A percentile compares a stretch with the other conserved stretches of the same genome.
Evolutionary conservation across 768 basidiomycete species (phyloP).

Genomic region (Cubamyces sp.): DNA sequence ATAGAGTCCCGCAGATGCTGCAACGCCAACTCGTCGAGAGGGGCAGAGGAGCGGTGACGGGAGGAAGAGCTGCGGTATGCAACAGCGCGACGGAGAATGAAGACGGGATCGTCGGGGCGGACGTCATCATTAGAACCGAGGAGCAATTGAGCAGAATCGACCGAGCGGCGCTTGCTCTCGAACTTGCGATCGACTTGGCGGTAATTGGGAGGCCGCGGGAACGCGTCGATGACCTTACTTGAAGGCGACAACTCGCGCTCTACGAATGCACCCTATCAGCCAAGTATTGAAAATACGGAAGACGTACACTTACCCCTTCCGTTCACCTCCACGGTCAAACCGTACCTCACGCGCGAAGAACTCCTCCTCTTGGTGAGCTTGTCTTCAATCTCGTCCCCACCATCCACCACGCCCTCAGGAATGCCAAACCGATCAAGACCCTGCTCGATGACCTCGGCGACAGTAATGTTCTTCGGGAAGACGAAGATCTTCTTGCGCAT

Average conservation of each 20-base stretch:
- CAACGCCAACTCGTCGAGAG: conserved; percentile 83
- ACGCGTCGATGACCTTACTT: conserved; percentile 85
- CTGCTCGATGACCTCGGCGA: conserved; percentile 94
- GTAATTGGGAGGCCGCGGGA: conserved; percentile 72
- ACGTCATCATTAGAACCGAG: conserved; percentile 78
- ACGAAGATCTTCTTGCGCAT: conserved; percentile 83
- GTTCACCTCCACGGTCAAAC: conserved; percentile 59
- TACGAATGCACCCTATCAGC: conserved; percentile 34
- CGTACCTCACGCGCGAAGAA: conserved; percentile 78
- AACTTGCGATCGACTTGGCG: conserved; percentile 63
- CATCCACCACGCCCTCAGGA: conserved; percentile 95
- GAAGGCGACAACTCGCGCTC: conserved; percentile 82
- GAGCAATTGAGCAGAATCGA: conserved; percentile 76
- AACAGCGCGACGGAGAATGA: conserved; percentile 83
- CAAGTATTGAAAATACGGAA: neutral
- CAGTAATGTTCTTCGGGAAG: conserved; percentile 93
- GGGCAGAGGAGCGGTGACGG: conserved; percentile 72
- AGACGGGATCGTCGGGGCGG: conserved; percentile 81
- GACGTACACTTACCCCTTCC: conserved; percentile 61
- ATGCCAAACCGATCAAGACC: conserved; percentile 95
- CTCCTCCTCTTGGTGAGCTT: conserved; percentile 84
- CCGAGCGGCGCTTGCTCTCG: conserved; percentile 80
- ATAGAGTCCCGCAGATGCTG: conserved; percentile 70
- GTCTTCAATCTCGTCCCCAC: conserved; percentile 97
- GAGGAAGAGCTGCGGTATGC: conserved; percentile 73